A percentile compares a stretch with the other conserved stretches of the same genome.
Conservation (phyloP, 257 asterid genomes). For the Jasminum sambac region DNA sequence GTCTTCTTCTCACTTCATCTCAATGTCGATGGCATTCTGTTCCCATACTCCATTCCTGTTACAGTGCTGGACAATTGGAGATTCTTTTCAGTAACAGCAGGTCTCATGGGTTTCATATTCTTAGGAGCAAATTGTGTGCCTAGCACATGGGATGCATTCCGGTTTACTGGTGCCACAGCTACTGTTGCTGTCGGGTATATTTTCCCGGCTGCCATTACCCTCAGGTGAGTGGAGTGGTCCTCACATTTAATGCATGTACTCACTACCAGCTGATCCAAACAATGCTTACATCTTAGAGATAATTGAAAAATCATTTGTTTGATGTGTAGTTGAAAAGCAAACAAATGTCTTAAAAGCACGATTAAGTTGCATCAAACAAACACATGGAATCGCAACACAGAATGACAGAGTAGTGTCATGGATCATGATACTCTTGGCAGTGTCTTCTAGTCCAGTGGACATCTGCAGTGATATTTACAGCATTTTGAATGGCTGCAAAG, state of each 20-base stretch:
- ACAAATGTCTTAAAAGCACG: too few species aligned
- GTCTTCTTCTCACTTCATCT: constrained; percentile 87
- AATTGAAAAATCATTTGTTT: too few species aligned
- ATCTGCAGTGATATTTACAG: constrained; percentile 83
- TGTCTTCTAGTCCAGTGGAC: constrained; percentile 78
- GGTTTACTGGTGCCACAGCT: constrained; percentile 93
- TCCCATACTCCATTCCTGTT: constrained; percentile 66
- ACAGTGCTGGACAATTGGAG: constrained; percentile 63
- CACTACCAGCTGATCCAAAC: too few species aligned
- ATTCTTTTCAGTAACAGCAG: constrained; percentile 56
- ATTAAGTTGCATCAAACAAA: not conserved
- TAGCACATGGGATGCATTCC: constrained; percentile 92
- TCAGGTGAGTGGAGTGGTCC: constrained; percentile 45
- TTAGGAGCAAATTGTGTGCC: constrained; percentile 83
- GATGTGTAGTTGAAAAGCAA: too few species aligned
- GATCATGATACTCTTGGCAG: constrained; percentile 79
- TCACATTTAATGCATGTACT: too few species aligned
- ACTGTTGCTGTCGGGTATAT: constrained; percentile 80
- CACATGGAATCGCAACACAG: constrained; percentile 64
- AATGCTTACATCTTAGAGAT: too few species aligned
- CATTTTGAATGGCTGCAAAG: constrained; percentile 39
- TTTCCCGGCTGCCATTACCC: constrained; percentile 80
- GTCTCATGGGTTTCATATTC: constrained; percentile 66
- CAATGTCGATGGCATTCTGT: constrained; percentile 70
- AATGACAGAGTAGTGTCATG: constrained; percentile 61